These are phyloP conservation scores for Haematococcus sp. DNA, from an alignment of 139 green algal genomes.

Conservation along the genomic window DNA sequence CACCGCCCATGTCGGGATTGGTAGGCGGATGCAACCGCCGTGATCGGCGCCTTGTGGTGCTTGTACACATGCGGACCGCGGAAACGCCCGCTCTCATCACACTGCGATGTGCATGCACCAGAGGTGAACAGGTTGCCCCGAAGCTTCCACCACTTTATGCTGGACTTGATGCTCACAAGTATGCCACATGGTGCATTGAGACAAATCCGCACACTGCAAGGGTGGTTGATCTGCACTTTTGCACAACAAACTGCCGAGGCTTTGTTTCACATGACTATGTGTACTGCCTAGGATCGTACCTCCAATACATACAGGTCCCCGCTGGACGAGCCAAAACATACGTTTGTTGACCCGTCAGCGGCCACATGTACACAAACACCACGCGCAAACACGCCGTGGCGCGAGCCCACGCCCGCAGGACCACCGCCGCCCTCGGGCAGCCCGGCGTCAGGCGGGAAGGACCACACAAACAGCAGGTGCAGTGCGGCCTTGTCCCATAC, in stretches of 20 bases:
- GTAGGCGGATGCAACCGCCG: slow-evolving; percentile 22
- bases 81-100: slow-evolving; percentile 15
- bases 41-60: slow-evolving; percentile 29
- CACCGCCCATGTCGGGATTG: slow-evolving; percentile 28
- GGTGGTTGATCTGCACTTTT: no score
- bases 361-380: slow-evolving; percentile 20
- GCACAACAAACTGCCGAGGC: no score
- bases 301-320: slow-evolving; percentile 16
- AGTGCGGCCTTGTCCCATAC: slow-evolving; percentile 32
- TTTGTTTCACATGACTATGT: no score
- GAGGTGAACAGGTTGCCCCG: no score
- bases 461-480: slow-evolving; percentile 27
- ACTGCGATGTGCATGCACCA: no score
- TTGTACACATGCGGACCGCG: neutral
- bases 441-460: slow-evolving; percentile 11
- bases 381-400: slow-evolving; percentile 4
- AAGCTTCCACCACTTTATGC: no score
- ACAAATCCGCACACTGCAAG: no score
- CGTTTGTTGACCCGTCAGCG: slow-evolving; percentile 9
- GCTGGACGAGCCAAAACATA: slow-evolving; percentile 30
- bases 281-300: neutral
- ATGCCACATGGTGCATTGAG: no score
- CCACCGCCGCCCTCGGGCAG: neutral
- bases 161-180: no score
- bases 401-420: neutral